Conservation (phyloP, 768 basidiomycete species). For the Hebeloma cylindrosporum region DNA sequence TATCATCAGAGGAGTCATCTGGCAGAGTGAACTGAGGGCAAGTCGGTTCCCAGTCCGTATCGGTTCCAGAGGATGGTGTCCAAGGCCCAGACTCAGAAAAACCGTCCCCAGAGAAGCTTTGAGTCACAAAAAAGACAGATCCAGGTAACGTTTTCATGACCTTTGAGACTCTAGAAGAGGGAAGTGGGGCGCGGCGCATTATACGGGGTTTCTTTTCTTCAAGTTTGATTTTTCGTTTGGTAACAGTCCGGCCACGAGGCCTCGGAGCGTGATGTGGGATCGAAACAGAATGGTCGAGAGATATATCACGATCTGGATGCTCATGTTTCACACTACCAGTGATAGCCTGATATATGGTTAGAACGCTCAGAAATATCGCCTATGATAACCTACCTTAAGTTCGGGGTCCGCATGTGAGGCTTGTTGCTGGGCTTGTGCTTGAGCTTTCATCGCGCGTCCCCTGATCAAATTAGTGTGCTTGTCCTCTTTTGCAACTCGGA, state of each 20-base stretch:
- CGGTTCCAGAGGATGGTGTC: conserved; percentile 22
- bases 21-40: conserved; percentile 29
- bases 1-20: conserved; percentile 21
- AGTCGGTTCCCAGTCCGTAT: conserved; percentile 23
- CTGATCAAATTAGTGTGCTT: conserved; percentile 54
- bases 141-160: background rate
- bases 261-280: conserved; percentile 7
- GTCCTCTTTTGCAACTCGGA: conserved; percentile 66
- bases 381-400: conserved; percentile 15
- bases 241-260: conserved; percentile 14
- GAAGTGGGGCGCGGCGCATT: conserved; percentile 2
- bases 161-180: conserved; percentile 4
- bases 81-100: conserved; percentile 11
- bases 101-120: conserved; percentile 13
- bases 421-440: conserved; percentile 18
- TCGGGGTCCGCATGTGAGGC: conserved; percentile 3
- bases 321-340: conserved; percentile 10
- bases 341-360: conserved; percentile 11
- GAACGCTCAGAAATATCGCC: background rate
- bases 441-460: conserved; percentile 39
- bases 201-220: conserved; percentile 15
- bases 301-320: conserved; percentile 5
- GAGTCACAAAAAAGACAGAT: conserved; percentile 9
- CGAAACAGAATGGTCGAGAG: conserved; percentile 3
- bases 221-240: conserved; percentile 16